Base-by-base conservation (phyloP, 1,284 basidiomycete genomes). In the Ustilago esculenta region DNA sequence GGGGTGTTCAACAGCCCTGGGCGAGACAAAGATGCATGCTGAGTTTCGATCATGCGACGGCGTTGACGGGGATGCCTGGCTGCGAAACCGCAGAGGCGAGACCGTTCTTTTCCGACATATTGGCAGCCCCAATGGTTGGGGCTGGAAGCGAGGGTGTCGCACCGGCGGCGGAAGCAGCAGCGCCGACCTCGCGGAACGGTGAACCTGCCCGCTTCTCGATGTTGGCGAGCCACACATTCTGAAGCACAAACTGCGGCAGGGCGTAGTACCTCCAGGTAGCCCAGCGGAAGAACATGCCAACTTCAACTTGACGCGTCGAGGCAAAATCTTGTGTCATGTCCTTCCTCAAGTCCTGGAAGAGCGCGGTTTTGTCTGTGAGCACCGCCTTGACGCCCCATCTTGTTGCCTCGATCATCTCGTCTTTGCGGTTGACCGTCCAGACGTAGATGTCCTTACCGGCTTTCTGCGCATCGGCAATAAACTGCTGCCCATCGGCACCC, bases 331-430 rank as follows among this genome's bases (percentile, higher is more conserved):
- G 45, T 12, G 42, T 53, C 48, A 94, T 84, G 35, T 87, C 86
- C 20, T 84, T 83, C 40, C 92, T 87, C 67, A 95, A 80, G 44
- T 88, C 86, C 29, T 94, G 84, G 88, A 91, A 93, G 4, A 86
- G 87, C 74, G 87, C 86, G 5, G 92, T 92, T 57, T 84, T 84
- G 75, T 98, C 95, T 5, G 93, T 95, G 66, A 98, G 87, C 71
- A 98, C 91, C 10, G 89, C 92, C 76, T 90, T 88, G 18, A 92
- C 90, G 60, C 88, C 91, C 95, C 94, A 97, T 70, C 92, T 86
- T 17, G 90, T 90, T 60, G 92, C 92, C 87, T 97, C 92, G 85
- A 95, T 90, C 94, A 98, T 97, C 81, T 95, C 90, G 59, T 88
- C 88, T 10, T 89, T 88, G 42, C 90, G 87, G 81, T 98, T 98